Evolutionary conservation across 2,329 filamentous ascomycete genomes (phyloP), one percentile per base, ranked within the genome.

Genomic region (Mycosphaerella sp.): DNA sequence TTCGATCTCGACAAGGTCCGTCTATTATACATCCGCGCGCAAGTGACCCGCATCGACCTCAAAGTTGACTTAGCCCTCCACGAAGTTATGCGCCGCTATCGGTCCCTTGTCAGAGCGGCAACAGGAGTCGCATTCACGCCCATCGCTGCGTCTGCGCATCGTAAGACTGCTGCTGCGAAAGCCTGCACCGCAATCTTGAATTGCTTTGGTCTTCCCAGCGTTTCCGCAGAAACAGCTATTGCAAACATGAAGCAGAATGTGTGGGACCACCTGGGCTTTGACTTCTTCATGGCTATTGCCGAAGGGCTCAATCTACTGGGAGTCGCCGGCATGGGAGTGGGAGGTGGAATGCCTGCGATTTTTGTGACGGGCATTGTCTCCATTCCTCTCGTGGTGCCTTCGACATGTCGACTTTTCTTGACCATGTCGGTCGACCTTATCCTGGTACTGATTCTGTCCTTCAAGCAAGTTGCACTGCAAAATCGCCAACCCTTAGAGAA

Each of bases 61-160:
- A 70, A 70, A 56, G 63, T 70, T 59, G 66, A 70, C 54, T 57
- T 67, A 45, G 68, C 68, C 26, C 57, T 69, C 39, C 62, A 58
- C 59, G 66, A 70, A 60, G 62, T 64, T 42, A 67, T 67, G 62
- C 60, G 64, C 21, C 61, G 67, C 14, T 67, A 66, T 50, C 64
- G 60, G 39, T 57, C 62, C 32, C 60, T 64, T 31, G 52, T 69
- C 51, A 59, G 64, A 10, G 65, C 60, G 6, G 64, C 67, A 10
- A 59, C 55, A 10, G 59, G 57, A 31, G 29, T 56, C 23, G 41
- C 53, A 11, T 62, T 56, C 42, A 53, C 58, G 8, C 49, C 58
- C 21, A 40, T 54, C 14, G 61, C 59, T 39, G 45, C 59, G n/a
- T 56, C 62, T 26, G 59, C 58, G 46, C 55, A 56, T 51, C 58